A percentile compares a stretch with the other conserved stretches of the same genome.
phyloP scores from a whole-genome alignment of 345 rosid species.

The Durio zibethinus region DNA sequence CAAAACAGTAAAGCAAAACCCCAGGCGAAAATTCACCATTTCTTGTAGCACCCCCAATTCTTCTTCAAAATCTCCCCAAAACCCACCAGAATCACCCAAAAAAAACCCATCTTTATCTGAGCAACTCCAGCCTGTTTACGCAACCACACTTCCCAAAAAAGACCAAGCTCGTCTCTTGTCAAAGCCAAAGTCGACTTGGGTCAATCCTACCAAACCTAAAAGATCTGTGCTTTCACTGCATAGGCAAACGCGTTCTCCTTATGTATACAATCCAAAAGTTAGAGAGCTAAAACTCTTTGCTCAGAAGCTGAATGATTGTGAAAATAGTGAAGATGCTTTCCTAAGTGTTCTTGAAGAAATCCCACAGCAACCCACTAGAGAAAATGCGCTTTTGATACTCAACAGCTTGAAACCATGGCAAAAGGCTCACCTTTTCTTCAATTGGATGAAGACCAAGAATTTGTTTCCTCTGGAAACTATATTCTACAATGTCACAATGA shows the following conservation, averaged over 20 bases:
- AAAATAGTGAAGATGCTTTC: slow-evolving; percentile 41
- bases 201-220: slow-evolving; percentile 76
- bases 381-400: slow-evolving; percentile 65
- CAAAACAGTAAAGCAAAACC: slow-evolving; percentile 31
- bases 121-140: slow-evolving; percentile 75
- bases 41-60: slow-evolving; percentile 36
- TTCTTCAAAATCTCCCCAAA: slow-evolving; percentile 33
- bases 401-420: slow-evolving; percentile 73
- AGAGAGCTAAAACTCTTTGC: slow-evolving; percentile 64
- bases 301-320: slow-evolving; percentile 63
- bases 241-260: slow-evolving; percentile 64
- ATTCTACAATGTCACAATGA: slow-evolving; percentile 77
- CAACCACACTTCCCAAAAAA: slow-evolving; percentile 44
- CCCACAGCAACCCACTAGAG: slow-evolving; percentile 56
- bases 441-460: slow-evolving; percentile 64
- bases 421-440: slow-evolving; percentile 59
- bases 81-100: slow-evolving; percentile 28
- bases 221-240: slow-evolving; percentile 83
- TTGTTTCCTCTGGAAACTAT: slow-evolving; percentile 78
- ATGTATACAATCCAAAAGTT: slow-evolving; percentile 58
- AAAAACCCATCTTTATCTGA: slow-evolving; percentile 70
- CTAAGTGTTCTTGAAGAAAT: slow-evolving; percentile 47
- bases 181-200: slow-evolving; percentile 80
- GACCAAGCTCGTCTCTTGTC: slow-evolving; percentile 44
- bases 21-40: slow-evolving; percentile 36